These are phyloP conservation scores for Thelonectria blattea DNA, from an alignment of 2,329 filamentous ascomycete genomes.

Conservation along the genomic window DNA sequence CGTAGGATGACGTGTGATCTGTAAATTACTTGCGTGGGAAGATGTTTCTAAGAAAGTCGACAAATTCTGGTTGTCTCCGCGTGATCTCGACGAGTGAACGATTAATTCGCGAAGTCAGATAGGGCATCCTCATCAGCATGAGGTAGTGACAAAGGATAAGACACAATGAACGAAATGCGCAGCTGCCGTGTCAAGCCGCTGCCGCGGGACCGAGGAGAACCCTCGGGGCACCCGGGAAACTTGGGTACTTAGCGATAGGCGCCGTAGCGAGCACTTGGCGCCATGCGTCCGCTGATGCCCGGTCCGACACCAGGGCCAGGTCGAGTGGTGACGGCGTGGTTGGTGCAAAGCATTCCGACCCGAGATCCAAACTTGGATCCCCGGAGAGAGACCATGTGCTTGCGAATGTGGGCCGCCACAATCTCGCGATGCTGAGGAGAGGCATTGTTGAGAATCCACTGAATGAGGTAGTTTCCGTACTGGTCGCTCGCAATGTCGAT, in stretches of 20 bases:
- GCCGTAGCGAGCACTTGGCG: conserved; percentile 64
- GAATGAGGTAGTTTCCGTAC: conserved; percentile 97
- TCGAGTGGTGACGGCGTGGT: conserved; percentile 86
- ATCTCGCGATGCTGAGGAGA: conserved; percentile 88
- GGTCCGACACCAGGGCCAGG: conserved; percentile 83
- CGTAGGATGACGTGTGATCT: conserved; percentile 65
- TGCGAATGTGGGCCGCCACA: conserved; percentile 91
- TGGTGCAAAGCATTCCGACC: conserved; percentile 98
- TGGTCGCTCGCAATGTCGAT: conserved; percentile 99
- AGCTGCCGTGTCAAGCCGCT: conserved; percentile 11
- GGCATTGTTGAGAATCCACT: conserved; percentile 93
- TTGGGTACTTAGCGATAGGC: conserved; percentile 59
- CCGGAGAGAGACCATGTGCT: conserved; percentile 98
- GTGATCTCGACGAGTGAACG: conserved; percentile 43
- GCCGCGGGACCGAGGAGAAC: neutral
- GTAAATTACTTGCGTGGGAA: conserved; percentile 60
- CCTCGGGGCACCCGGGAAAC: neutral
- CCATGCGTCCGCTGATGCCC: conserved; percentile 63
- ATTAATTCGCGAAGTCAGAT: conserved; percentile 41
- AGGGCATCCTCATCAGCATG: conserved; percentile 34
- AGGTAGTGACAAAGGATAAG: conserved; percentile 35
- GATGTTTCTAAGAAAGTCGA: conserved; percentile 55
- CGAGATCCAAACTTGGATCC: conserved; percentile 98
- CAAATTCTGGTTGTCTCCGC: conserved; percentile 52
- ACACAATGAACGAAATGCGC: conserved; percentile 18